Evolutionary conservation across 495 filamentous ascomycete genomes (phyloP).

Genomic region (Penicillium ochrochloron): DNA sequence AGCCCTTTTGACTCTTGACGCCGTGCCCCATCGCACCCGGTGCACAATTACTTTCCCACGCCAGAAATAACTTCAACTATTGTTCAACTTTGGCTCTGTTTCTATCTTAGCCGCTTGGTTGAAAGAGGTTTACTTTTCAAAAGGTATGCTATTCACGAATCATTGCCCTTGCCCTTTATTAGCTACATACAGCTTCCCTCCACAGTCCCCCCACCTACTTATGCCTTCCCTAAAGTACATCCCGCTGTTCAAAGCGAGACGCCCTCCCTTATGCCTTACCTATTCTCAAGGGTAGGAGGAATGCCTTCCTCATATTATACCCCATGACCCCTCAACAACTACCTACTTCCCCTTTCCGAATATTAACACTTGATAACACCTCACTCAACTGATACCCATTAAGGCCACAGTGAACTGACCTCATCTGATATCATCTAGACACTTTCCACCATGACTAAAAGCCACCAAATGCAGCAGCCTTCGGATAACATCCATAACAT

Average conservation of each 20-base stretch:
- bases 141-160: conserved; percentile 15
- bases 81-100: conserved; percentile 17
- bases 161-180: neutral
- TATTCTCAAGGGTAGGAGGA: neutral
- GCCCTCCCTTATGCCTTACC: neutral
- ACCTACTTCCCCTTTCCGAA: neutral
- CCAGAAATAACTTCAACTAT: conserved; percentile 7
- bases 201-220: neutral
- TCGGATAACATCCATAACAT: conserved; percentile 27
- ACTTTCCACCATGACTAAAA: conserved; percentile 30
- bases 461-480: conserved; percentile 29
- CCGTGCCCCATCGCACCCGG: neutral
- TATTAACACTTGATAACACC: neutral
- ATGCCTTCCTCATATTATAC: neutral
- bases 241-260: neutral
- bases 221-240: neutral
- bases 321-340: neutral
- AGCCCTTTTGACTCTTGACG: conserved; percentile 7
- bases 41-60: neutral
- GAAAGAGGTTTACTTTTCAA: conserved; percentile 9
- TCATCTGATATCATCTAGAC: conserved; percentile 14
- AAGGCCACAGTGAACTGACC: neutral
- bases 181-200: neutral
- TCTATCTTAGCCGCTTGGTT: neutral
- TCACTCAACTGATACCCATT: neutral